Conservation (phyloP, 208 protist genomes). For the Sergeia podlipaevii region DNA sequence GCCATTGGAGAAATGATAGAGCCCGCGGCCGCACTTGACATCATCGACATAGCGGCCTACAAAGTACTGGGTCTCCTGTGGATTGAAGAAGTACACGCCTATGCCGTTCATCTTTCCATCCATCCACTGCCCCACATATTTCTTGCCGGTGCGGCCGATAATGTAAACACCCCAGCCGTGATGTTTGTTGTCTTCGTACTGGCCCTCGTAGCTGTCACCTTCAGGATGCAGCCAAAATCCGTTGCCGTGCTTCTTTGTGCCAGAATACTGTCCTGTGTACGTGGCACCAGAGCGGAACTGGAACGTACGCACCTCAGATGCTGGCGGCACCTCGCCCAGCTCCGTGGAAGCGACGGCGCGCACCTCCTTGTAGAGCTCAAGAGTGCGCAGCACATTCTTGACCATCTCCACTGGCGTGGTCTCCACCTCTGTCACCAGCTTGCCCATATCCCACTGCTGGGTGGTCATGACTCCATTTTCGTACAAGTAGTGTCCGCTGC, state of each 20-base stretch:
- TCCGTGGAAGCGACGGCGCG: conserved; percentile 52
- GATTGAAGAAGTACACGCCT: conserved; percentile 89
- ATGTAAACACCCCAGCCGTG: conserved; percentile 89
- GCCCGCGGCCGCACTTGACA: conserved; percentile 76
- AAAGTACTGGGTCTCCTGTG: conserved; percentile 86
- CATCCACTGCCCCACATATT: conserved; percentile 81
- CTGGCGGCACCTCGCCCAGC: conserved; percentile 49
- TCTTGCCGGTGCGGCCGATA: conserved; percentile 83
- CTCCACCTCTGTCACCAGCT: conserved; percentile 54
- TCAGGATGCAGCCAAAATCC: conserved; percentile 87
- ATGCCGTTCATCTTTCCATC: conserved; percentile 88
- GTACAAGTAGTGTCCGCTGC: conserved; percentile 78
- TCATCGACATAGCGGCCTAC: conserved; percentile 78
- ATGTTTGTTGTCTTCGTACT: conserved; percentile 87
- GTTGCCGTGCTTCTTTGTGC: conserved; percentile 86
- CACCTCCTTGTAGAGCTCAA: conserved; percentile 40
- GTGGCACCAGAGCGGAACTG: conserved; percentile 85
- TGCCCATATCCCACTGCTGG: conserved; percentile 70
- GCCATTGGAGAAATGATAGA: conserved; percentile 86
- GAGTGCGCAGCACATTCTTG: conserved; percentile 32
- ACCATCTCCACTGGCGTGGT: conserved; percentile 62
- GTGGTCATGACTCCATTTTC: conserved; percentile 79
- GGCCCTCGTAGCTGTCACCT: conserved; percentile 87
- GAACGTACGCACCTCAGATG: conserved; percentile 77
- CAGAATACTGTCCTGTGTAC: conserved; percentile 84